Conservation (phyloP, 768 basidiomycete genomes). For the Podaxis carcinomalis region DNA sequence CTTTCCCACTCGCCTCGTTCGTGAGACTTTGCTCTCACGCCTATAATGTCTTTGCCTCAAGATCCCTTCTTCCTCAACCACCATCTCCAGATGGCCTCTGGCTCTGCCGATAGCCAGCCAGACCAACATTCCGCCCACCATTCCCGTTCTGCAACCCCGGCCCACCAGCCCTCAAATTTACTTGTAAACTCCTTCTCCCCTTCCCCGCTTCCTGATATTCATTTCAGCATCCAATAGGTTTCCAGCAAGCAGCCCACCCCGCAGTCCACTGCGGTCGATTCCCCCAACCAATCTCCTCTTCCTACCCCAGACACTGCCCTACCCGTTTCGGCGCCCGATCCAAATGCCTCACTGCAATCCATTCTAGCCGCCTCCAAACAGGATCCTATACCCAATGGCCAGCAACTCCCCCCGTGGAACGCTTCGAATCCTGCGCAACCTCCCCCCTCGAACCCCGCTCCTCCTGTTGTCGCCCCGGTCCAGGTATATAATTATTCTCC, state of each 20-base stretch:
- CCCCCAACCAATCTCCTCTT: conserved; percentile 24
- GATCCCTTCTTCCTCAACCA: conserved; percentile 43
- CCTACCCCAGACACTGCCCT: conserved; percentile 21
- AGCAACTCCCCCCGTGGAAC: conserved; percentile 38
- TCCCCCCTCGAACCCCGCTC: conserved; percentile 23
- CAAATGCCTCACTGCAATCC: conserved; percentile 44
- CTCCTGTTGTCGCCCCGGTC: conserved; percentile 17
- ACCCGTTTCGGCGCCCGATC: conserved; percentile 31
- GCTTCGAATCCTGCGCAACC: conserved; percentile 21
- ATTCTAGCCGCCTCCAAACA: conserved; percentile 49
- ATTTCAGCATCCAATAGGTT: conserved; percentile 26
- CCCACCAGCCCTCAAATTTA: conserved; percentile 24
- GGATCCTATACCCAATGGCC: conserved; percentile 34
- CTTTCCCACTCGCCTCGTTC: conserved; percentile 35
- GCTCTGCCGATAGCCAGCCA: conserved; percentile 18
- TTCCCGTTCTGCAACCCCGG: conserved; percentile 17
- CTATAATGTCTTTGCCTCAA: conserved; percentile 31
- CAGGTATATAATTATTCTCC: conserved; percentile 16
- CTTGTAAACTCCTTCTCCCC: conserved; percentile 27
- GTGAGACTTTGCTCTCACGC: conserved; percentile 44
- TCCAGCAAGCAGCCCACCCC: conserved; percentile 22
- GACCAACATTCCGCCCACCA: conserved; percentile 17
- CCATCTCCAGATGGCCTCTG: conserved; percentile 38
- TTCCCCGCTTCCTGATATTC: conserved; percentile 13
- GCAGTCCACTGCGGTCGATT: conserved; percentile 12